Evolutionary conservation across 1,284 basidiomycete species (phyloP), one percentile per base, ranked within the genome.

Genomic region (Rhodotorula sp.): DNA sequence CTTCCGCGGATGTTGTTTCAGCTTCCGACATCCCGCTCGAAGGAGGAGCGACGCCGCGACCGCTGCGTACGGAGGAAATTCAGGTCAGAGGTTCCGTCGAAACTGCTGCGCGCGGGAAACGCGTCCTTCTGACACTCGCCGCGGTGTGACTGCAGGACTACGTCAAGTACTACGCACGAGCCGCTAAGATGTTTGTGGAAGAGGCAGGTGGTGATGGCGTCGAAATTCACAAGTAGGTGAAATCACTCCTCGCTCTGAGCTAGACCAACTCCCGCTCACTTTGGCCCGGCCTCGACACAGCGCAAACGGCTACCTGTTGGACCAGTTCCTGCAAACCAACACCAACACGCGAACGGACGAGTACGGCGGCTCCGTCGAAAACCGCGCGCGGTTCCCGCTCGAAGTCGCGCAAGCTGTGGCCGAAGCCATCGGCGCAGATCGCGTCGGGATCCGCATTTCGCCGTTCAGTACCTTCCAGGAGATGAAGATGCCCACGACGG

Each of bases 171-270:
- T 88, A 84, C 78, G 82, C 80, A 53, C 76, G 81, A 3, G 82
- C 85, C 0, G 86, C 86, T 0, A 65, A 80, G 18, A 84, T 85
- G 68, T 86, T 87, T 5, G 83, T 86, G 59, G 57, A 74, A 48
- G 82, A 83, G 75, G 86, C 87, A 33, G 87, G 87, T 0, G 88
- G 88, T 73, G 87, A 89, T 74, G 87, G 87, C 46, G 84, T 88
- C 46, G 87, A 89, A 83, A 83, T 83, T 75, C 86, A 87, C 54
- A 86, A 86, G 53, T 54, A 14, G 0, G 30, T 42, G 10, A 8
- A 12, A 2, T 42, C 37, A 14, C 37, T 42, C 37, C 1, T 42
- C 37, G 37, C 37, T 10, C 37, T 1, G 1, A 14, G 10, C 1
- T 42, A 42, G 37, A 42, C 37, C 10, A 42, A 42, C 3, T 42